Evolutionary conservation across 306 rosid genomes (phyloP).

Genomic region (Parietaria judaica): DNA sequence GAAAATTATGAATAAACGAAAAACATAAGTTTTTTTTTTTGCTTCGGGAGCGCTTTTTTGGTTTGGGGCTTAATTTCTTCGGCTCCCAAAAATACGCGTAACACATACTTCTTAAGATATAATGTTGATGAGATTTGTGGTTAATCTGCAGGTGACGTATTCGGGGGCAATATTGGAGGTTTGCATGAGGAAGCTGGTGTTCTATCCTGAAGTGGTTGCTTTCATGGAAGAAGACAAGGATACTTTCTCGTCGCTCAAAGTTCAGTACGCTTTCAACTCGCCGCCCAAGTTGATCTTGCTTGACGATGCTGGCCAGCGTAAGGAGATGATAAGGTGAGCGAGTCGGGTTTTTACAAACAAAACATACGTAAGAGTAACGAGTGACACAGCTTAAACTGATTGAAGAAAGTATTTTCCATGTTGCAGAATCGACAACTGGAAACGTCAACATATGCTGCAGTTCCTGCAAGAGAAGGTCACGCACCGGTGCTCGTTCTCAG

Average conservation of each 20-base stretch:
- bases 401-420: background rate
- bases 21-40: too few species aligned
- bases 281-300: slow-evolving; percentile 87
- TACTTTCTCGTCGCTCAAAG: slow-evolving; percentile 57
- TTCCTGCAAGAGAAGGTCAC: slow-evolving; percentile 74
- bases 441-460: slow-evolving; percentile 82
- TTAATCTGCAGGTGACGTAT: slow-evolving; percentile 59
- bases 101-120: too few species aligned
- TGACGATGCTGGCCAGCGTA: slow-evolving; percentile 59
- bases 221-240: slow-evolving; percentile 91
- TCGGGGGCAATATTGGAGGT: slow-evolving; percentile 81
- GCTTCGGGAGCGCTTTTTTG: too few species aligned
- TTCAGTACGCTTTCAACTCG: slow-evolving; percentile 74
- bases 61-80: too few species aligned
- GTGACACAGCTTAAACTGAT: slow-evolving; percentile 2
- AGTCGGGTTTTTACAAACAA: too few species aligned
- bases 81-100: too few species aligned
- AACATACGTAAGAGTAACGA: too few species aligned
- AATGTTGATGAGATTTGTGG: too few species aligned
- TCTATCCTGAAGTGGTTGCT: slow-evolving; percentile 89
- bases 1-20: too few species aligned
- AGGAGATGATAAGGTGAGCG: slow-evolving; percentile 86
- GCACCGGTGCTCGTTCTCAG: slow-evolving; percentile 58
- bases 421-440: slow-evolving; percentile 91
- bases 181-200: slow-evolving; percentile 92